Evolutionary conservation across 2,329 filamentous ascomycete species (phyloP), one percentile per base, ranked within the genome.

Genomic region (Westerdykella sp.): DNA sequence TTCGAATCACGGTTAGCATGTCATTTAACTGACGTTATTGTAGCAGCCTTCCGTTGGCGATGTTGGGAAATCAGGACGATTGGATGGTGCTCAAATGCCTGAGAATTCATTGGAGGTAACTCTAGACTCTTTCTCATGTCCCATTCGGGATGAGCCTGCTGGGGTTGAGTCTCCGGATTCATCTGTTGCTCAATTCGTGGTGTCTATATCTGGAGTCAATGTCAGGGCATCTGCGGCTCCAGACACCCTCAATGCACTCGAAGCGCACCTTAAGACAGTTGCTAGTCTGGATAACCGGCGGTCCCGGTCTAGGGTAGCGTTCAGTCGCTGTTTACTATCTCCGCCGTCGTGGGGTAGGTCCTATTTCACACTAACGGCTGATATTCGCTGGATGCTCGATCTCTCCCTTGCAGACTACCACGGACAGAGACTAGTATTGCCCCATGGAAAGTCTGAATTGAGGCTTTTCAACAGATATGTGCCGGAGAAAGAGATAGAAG

Each of bases 361-460:
- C 5, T 15, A 34, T 22, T 50, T 57, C 14, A 46, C 37, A 41
- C 41, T 65, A 31, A 47, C 55, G 14, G 43, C 59, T 5, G 56
- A 63, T 39, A 44, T 65, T 34, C 53, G 63, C n/a, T 67, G 60
- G 60, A 44, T 44, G 1, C 32, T 61, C 32, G 57, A 53, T 2
- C 31, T 56, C 6, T 56, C 63, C 13, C 55, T 63, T 1, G 53
- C 61, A 25, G 60, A 63, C 9, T 47, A 6, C 42, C 49, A 12
- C 44, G 41, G 25, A 31, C 49, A 21, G 47, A 40, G 37, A 51
- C 32, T 31, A 44, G n/a, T 15, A 51, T 55, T 50, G 25, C n/a
- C 54, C 52, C 2, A 51, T 49, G 12, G 62, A 65, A 28, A 28
- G 11, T 28, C 25, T 2, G 25, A 28, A 31, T 34, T 62, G 21